These are phyloP conservation scores for Schizonepeta tenuifolia DNA, from an alignment of 257 asterid species.

Conservation along the genomic window DNA sequence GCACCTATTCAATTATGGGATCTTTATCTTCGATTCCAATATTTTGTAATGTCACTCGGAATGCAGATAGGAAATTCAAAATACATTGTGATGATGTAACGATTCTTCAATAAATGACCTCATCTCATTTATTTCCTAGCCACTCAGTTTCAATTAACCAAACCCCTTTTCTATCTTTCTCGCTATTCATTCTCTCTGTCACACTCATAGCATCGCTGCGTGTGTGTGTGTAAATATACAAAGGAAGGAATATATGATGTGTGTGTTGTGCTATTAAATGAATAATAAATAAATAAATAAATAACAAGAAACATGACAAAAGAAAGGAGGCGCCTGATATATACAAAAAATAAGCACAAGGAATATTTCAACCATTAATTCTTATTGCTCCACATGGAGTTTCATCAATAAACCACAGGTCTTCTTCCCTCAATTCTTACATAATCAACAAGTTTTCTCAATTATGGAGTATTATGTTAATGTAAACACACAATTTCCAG, in stretches of 20 bases:
- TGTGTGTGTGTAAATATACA: background rate
- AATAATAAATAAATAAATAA: background rate
- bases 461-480: no score
- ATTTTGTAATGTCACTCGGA: no score
- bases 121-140: background rate
- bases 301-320: background rate
- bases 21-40: background rate
- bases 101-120: background rate
- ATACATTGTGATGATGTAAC: background rate
- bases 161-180: background rate
- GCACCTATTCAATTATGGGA: no score
- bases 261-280: background rate
- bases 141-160: background rate
- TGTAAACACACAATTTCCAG: background rate
- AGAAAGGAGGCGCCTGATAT: constrained; percentile 9
- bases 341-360: constrained; percentile 11
- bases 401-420: constrained; percentile 1
- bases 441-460: background rate
- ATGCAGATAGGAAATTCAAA: background rate
- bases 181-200: background rate
- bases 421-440: constrained; percentile 19
- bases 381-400: constrained; percentile 42
- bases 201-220: constrained; percentile 17
- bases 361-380: constrained; percentile 16
- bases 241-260: background rate